phyloP scores from a whole-genome alignment of 352 stramenopile species.

The Thalassiosira exigua region DNA sequence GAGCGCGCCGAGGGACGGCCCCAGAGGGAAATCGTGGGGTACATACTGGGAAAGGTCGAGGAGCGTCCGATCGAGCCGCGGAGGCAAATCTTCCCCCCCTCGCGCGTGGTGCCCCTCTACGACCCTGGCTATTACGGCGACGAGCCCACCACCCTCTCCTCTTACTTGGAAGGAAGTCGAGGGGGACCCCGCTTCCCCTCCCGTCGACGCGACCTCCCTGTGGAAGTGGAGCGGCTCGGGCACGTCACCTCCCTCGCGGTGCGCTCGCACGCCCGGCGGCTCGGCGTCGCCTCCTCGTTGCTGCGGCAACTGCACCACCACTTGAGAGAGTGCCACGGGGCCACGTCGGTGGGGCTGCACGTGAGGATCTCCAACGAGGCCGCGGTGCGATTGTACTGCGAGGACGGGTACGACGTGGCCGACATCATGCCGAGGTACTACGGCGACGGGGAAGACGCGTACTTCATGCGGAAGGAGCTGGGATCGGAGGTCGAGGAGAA shows the following conservation, averaged over 20 bases:
- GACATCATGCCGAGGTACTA: constrained; percentile 85
- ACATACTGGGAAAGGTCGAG: constrained; percentile 85
- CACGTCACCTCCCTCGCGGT: constrained; percentile 87
- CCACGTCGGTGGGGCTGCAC: constrained; percentile 79
- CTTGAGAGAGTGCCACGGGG: constrained; percentile 64
- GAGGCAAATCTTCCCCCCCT: constrained; percentile 27
- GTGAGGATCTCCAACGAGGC: constrained; percentile 82
- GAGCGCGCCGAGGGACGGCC: neutral
- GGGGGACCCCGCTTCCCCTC: constrained; percentile 15
- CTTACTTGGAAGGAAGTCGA: constrained; percentile 10
- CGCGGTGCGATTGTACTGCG: constrained; percentile 80
- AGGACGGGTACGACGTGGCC: constrained; percentile 81
- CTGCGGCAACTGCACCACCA: constrained; percentile 86
- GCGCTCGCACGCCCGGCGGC: constrained; percentile 71
- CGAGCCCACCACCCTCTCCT: constrained; percentile 8
- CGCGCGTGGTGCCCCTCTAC: constrained; percentile 15
- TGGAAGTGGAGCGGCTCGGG: constrained; percentile 56
- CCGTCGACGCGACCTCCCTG: neutral
- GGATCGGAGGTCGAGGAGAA: neutral
- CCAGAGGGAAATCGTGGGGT: constrained; percentile 81
- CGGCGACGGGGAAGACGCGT: constrained; percentile 87
- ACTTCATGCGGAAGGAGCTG: constrained; percentile 83
- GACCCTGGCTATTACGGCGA: too few species aligned
- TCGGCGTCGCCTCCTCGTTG: constrained; percentile 78
- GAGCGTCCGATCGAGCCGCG: constrained; percentile 36